Conservation (phyloP, 352 stramenopile genomes). For the Pythium volutum region DNA sequence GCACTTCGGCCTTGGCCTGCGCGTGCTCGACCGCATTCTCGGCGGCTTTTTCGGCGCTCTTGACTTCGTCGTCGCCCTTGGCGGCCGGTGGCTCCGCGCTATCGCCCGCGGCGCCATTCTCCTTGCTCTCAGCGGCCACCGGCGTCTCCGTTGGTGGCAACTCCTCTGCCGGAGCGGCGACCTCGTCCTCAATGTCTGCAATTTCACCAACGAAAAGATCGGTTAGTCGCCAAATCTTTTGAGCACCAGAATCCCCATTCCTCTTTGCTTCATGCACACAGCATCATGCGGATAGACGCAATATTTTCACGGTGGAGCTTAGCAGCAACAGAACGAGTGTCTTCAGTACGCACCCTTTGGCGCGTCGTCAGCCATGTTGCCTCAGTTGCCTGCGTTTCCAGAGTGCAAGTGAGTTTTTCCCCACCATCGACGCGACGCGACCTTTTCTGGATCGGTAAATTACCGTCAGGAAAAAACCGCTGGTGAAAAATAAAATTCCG, state of each 20-base stretch:
- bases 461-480: slow-evolving; percentile 1
- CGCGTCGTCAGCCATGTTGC: slow-evolving; percentile 57
- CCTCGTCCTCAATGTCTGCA: slow-evolving; percentile 28
- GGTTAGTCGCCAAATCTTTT: neutral
- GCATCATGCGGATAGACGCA: neutral
- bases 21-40: slow-evolving; percentile 42
- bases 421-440: too few relatives aligned
- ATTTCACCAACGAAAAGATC: neutral
- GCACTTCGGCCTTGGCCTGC: slow-evolving; percentile 90
- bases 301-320: neutral
- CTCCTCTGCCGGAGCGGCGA: slow-evolving; percentile 19
- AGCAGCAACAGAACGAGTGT: neutral
- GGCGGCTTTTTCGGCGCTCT: slow-evolving; percentile 62
- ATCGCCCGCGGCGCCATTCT: slow-evolving; percentile 11
- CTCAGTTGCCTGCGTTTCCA: slow-evolving; percentile 8
- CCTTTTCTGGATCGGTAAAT: neutral
- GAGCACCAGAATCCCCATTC: neutral
- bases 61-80: slow-evolving; percentile 36
- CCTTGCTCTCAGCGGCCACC: slow-evolving; percentile 27
- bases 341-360: slow-evolving; percentile 31
- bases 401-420: neutral
- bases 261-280: neutral
- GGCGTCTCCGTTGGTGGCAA: slow-evolving; percentile 9
- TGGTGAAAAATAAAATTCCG: neutral
- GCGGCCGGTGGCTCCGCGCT: slow-evolving; percentile 15